Conservation (phyloP, 768 basidiomycete species). For the Boletus huronensis region DNA sequence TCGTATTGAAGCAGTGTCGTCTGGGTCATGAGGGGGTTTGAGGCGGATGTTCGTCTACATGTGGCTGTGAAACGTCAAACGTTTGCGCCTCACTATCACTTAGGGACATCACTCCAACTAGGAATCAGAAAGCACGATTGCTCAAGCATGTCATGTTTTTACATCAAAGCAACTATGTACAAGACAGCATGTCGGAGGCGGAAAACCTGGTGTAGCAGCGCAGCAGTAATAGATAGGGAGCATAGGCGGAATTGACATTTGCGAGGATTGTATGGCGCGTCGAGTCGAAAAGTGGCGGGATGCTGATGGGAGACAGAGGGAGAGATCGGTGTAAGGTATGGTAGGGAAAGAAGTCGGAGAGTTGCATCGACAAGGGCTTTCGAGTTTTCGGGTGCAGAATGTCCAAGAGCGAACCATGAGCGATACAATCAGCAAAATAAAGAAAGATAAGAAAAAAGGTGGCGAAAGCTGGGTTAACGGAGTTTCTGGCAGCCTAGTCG, state of each 20-base stretch:
- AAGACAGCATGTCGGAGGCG: slow-evolving; percentile 24
- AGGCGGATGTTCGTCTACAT: slow-evolving; percentile 7
- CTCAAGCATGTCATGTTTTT: slow-evolving; percentile 18
- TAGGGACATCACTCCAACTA: background rate
- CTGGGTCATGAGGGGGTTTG: slow-evolving; percentile 50
- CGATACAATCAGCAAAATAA: slow-evolving; percentile 31
- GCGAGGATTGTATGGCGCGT: slow-evolving; percentile 19
- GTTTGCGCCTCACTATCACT: background rate
- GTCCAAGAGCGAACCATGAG: slow-evolving; percentile 26
- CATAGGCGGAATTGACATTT: slow-evolving; percentile 17
- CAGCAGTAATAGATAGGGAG: slow-evolving; percentile 17
- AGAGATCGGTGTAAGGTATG: slow-evolving; percentile 9
- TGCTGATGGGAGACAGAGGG: slow-evolving; percentile 12
- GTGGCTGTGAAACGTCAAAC: slow-evolving; percentile 22
- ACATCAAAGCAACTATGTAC: slow-evolving; percentile 31
- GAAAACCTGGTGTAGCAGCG: slow-evolving; percentile 19
- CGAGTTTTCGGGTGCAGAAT: slow-evolving; percentile 24
- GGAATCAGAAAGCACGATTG: slow-evolving; percentile 11
- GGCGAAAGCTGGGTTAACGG: slow-evolving; percentile 8
- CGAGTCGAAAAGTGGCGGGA: slow-evolving; percentile 20
- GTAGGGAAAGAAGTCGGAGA: slow-evolving; percentile 12
- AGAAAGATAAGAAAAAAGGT: slow-evolving; percentile 24
- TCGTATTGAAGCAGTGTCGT: slow-evolving; percentile 78
- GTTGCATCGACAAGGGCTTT: slow-evolving; percentile 24
- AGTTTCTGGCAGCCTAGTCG: slow-evolving; percentile 40